A percentile compares a stretch with the other conserved stretches of the same genome.
These are phyloP conservation scores for Pythium biforme DNA, from an alignment of 352 stramenopile genomes.

Conservation along the genomic window DNA sequence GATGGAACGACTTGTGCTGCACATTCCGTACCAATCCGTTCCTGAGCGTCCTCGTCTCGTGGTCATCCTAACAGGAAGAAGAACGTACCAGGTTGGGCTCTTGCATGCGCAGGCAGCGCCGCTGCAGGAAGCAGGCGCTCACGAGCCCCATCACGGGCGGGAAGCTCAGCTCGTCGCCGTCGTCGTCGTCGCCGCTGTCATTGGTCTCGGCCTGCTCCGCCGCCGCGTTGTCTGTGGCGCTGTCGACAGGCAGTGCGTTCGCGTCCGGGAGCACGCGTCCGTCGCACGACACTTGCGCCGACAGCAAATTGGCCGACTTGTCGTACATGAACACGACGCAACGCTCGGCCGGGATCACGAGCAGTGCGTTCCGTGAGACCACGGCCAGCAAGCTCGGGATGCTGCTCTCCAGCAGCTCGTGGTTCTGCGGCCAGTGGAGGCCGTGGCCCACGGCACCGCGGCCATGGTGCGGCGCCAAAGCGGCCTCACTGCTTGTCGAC, in stretches of 20 bases:
- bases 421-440: slow-evolving; percentile 25
- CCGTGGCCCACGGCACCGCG: slow-evolving; percentile 5
- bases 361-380: slow-evolving; percentile 35
- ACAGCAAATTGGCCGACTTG: slow-evolving; percentile 44
- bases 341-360: slow-evolving; percentile 43
- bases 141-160: slow-evolving; percentile 56
- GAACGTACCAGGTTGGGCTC: slow-evolving; percentile 39
- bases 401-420: slow-evolving; percentile 36
- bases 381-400: slow-evolving; percentile 22
- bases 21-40: too few relatives aligned
- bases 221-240: background rate
- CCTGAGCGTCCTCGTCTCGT: too few relatives aligned
- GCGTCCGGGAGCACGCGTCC: background rate
- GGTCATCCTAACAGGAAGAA: background rate
- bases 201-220: background rate
- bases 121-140: slow-evolving; percentile 55
- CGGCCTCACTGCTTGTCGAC: background rate
- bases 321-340: slow-evolving; percentile 60
- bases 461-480: background rate
- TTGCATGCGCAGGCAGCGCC: slow-evolving; percentile 58
- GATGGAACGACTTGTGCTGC: slow-evolving; percentile 56
- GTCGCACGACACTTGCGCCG: slow-evolving; percentile 29
- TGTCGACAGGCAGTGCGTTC: slow-evolving; percentile 1
- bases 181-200: background rate
- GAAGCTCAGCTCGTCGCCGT: slow-evolving; percentile 31